phyloP scores from a whole-genome alignment of 169 alveolate genomes.

The Plasmodium cynomolgi region DNA sequence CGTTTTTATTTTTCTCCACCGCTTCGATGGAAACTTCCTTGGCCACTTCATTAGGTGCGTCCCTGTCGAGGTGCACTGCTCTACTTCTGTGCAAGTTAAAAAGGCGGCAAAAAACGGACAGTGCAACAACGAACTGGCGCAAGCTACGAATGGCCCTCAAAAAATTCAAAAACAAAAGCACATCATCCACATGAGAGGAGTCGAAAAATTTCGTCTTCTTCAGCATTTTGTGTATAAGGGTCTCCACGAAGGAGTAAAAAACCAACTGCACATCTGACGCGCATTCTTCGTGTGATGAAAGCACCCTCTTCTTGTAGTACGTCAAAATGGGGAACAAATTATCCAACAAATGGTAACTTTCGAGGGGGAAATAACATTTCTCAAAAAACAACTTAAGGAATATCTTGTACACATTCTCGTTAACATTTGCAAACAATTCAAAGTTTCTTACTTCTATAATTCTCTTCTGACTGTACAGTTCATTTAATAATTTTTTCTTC shows the following conservation, averaged over 20 bases:
- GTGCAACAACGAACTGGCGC: constrained; percentile 25
- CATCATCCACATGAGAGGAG: constrained; percentile 12
- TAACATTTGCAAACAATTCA: constrained; percentile 28
- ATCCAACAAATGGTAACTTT: constrained; percentile 39
- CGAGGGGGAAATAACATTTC: constrained; percentile 53
- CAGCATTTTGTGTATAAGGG: constrained; percentile 18
- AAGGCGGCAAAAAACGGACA: constrained; percentile 44
- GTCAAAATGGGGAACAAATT: constrained; percentile 16
- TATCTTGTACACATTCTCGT: constrained; percentile 34
- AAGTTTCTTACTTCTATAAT: constrained; percentile 35
- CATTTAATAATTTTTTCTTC: constrained; percentile 36
- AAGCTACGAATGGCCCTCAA: constrained; percentile 25
- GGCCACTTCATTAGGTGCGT: not conserved
- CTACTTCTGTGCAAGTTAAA: constrained; percentile 34
- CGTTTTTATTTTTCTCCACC: not conserved
- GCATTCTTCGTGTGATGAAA: not conserved
- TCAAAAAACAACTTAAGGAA: constrained; percentile 27
- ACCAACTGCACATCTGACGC: not conserved
- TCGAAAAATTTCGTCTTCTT: constrained; percentile 69
- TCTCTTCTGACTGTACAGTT: constrained; percentile 17
- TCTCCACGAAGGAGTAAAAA: constrained; percentile 23
- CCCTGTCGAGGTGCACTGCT: not conserved
- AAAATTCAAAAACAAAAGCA: constrained; percentile 21
- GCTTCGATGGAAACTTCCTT: not conserved
- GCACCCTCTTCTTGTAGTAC: constrained; percentile 23